Percentiles rank a stretch among this genome's conserved stretches.
Evolutionary conservation across 306 rosid genomes (phyloP).

Genomic region (Urtica urens): DNA sequence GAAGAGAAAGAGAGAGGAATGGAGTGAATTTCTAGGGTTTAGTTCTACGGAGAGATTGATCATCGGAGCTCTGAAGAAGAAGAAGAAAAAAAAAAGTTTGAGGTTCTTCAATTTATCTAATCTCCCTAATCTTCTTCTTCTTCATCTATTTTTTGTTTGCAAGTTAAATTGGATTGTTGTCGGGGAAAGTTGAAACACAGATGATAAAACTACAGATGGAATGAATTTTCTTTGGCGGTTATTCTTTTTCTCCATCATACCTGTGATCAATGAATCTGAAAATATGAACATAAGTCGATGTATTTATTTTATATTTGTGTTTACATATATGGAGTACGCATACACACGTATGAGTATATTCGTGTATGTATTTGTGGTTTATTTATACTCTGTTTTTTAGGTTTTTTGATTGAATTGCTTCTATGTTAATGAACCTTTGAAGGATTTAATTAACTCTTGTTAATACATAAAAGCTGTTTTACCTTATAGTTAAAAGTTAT

Average conservation of each 20-base stretch:
- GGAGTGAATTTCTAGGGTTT: slow-evolving; percentile 22
- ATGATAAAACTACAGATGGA: slow-evolving; percentile 6
- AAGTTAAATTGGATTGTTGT: slow-evolving; percentile 24
- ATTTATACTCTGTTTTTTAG: not conserved
- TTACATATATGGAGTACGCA: not conserved
- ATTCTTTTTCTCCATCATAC: not conserved
- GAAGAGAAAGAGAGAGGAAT: slow-evolving; percentile 1
- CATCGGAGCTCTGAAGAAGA: slow-evolving; percentile 27
- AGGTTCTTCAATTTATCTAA: slow-evolving; percentile 13
- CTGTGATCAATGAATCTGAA: not conserved
- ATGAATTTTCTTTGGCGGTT: slow-evolving; percentile 8
- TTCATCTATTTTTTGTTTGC: not conserved
- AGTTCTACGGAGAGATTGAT: slow-evolving; percentile 4
- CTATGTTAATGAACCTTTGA: not conserved
- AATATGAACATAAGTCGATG: not conserved
- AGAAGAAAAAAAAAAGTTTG: slow-evolving; percentile 3
- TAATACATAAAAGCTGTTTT: too few species aligned
- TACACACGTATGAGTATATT: not conserved
- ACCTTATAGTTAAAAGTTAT: too few species aligned
- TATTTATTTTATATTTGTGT: not conserved
- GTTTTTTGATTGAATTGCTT: not conserved
- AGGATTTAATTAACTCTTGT: not conserved
- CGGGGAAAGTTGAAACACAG: slow-evolving; percentile 21
- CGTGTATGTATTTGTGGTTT: too few species aligned
- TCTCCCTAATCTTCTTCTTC: not conserved